Evolutionary conservation across 805 yeast genomes (phyloP), one percentile per base, ranked within the genome.

Genomic region (Monosporozyma unispora): DNA sequence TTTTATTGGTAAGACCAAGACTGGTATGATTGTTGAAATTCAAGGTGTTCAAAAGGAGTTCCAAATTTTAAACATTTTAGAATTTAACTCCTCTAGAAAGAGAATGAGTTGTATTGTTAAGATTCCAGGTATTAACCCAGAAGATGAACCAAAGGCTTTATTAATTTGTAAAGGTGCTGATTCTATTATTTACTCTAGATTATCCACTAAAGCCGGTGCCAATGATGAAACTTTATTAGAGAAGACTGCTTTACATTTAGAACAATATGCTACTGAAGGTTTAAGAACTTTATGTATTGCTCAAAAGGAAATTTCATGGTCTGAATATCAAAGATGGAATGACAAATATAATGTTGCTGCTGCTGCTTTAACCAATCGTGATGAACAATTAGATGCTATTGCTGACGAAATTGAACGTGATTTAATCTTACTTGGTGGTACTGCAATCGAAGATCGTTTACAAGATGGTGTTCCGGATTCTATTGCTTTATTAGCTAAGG

Each of bases 401-500:
- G 88, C 89, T 10, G 87, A 84, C 52, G 74, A 79, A 3, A 80
- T 86, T 52, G 95, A 86, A 64, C 70, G 78, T 43, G 81, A 82
- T 39, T 70, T 86, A 57, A 72, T 71, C 14, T 68, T 86, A 48
- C 66, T 85, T 22, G 95, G 95, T 58, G 93, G 93, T 54, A 86
- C 95, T 39, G 93, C 93, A 29, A 86, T 86, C 64, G 95, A 86
- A 64, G 95, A 86, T 70, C 74, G 89, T 62, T 69, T 86, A 52
- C 95, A 86, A 66, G 88, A 83, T 57, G 93, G 93, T 69, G 95
- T 86, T 48, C 91, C 93, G 2, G 93, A 84, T 57, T 77, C 91
- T 14, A 86, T 86, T 60, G 78, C 81, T 7, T 62, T 80, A 5
- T 70, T 86, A 49, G 84, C 78, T 14, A 72, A 79, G 54, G 93